These are phyloP conservation scores for Syzygium malaccense DNA, from an alignment of 441 rosid species.

Conservation along the genomic window DNA sequence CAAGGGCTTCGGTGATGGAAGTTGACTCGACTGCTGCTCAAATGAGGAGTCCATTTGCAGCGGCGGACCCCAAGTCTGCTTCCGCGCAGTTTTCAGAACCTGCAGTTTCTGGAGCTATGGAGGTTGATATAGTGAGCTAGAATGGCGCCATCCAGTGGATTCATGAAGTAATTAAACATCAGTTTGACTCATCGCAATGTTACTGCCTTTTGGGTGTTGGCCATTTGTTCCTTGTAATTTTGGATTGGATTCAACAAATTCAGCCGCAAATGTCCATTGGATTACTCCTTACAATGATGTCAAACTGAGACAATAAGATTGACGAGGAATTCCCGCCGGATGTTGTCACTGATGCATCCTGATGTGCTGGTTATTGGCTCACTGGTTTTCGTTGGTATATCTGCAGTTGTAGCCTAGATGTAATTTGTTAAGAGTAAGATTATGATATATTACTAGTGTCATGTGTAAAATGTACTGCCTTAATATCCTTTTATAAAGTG, in stretches of 20 bases:
- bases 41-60: constrained; percentile 44
- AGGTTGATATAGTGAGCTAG: constrained; percentile 30
- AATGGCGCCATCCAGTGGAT: neutral
- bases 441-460: neutral
- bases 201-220: neutral
- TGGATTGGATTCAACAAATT: neutral
- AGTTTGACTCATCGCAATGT: neutral
- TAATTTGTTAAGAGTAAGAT: neutral
- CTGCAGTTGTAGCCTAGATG: neutral
- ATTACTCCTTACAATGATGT: neutral
- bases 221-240: neutral
- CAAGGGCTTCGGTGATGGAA: constrained; percentile 78
- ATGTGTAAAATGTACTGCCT: neutral
- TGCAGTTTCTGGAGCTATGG: constrained; percentile 24
- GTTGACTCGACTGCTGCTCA: constrained; percentile 41
- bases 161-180: neutral
- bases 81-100: constrained; percentile 22
- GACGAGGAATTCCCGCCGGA: neutral
- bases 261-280: neutral
- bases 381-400: neutral
- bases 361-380: neutral
- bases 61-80: constrained; percentile 35
- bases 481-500: neutral
- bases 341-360: neutral
- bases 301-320: neutral